Evolutionary conservation across 129 eudicot genomes (phyloP).

Genomic region (Lactuca sativa): DNA sequence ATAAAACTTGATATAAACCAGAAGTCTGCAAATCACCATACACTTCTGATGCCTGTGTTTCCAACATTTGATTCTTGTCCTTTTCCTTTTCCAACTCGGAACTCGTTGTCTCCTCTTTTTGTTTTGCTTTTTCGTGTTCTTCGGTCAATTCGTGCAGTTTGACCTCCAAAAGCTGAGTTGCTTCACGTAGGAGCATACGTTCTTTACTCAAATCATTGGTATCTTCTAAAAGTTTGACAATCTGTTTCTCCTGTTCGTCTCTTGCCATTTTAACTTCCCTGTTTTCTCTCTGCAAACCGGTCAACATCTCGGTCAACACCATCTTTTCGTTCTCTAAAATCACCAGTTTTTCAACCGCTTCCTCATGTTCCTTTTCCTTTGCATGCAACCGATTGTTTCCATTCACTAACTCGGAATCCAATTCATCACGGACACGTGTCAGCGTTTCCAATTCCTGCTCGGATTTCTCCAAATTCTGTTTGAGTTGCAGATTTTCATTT

Average conservation of each 20-base stretch:
- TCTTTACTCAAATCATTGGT: conserved; percentile 40
- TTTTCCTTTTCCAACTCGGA: conserved; percentile 42
- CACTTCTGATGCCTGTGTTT: conserved; percentile 35
- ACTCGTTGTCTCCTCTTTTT: conserved; percentile 22
- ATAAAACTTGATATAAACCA: conserved; percentile 46
- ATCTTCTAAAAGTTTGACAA: conserved; percentile 43
- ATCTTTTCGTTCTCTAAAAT: conserved; percentile 44
- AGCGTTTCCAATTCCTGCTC: conserved; percentile 50
- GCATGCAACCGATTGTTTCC: conserved; percentile 36
- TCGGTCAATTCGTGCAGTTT: conserved; percentile 45
- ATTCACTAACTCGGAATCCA: conserved; percentile 45
- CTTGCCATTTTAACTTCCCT: conserved; percentile 32
- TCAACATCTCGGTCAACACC: conserved; percentile 37
- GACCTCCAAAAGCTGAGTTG: conserved; percentile 34
- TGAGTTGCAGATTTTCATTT: conserved; percentile 47
- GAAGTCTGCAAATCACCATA: conserved; percentile 60
- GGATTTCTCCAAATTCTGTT: conserved; percentile 46
- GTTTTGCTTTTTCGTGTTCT: conserved; percentile 31
- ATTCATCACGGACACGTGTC: conserved; percentile 31
- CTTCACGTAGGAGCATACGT: conserved; percentile 30
- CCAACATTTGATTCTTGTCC: conserved; percentile 52
- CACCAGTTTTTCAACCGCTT: conserved; percentile 45
- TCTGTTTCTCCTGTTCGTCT: conserved; percentile 43
- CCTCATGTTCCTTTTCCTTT: conserved; percentile 52
- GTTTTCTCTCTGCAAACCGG: conserved; percentile 41